Base-by-base conservation (phyloP, 495 filamentous ascomycete species). In the Usnea hakonensis region DNA sequence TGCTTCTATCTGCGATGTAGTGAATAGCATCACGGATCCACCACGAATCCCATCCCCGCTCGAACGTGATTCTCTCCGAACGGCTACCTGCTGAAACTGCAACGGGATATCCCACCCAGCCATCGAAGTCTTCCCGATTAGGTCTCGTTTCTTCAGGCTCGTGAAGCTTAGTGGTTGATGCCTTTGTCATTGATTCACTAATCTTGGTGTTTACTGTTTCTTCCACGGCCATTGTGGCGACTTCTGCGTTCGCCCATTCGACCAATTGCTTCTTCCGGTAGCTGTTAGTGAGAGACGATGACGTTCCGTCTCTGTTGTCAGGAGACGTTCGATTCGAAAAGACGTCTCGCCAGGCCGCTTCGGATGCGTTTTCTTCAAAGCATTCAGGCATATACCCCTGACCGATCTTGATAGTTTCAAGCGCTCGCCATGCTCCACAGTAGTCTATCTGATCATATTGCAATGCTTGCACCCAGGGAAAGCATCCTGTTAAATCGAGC, bases 401-500 rank as follows among this genome's bases (percentile, higher is more conserved):
- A 32, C 58, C 60, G 4, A 70, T 50, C 13, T 48, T 59, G 1
- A 70, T 53, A 2, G 61, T 66, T 26, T 60, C 36, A 16, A 70
- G 54, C 26, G 56, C 65, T 19, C 53, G 37, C 65, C 66, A 70
- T 19, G 55, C 37, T 2, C 64, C 64, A 16, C 30, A 60, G 55
- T 60, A 70, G 17, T 70, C 65, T 28, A 64, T 53, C 33, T 44
- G 48, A 28, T 52, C 30, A 73, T 77, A 82, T 16, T 67, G 72
- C n/a, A 95, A 71, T 1, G 88, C 88, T 5, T 74, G 71, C 36
- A 83, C 69, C 91, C 91, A 96, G 19, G 80, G 77, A 0, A 72
- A 73, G 71, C 91, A 96, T 19, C 90, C 90, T 62, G 88, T 88
- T 17, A 96, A 74, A 69, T 94, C 90, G 0, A 96, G 79, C 74